A percentile compares a stretch with the other conserved stretches of the same genome.
Evolutionary conservation across 169 alveolate genomes (phyloP).

Genomic region (Cryptosporidium xiaoi): DNA sequence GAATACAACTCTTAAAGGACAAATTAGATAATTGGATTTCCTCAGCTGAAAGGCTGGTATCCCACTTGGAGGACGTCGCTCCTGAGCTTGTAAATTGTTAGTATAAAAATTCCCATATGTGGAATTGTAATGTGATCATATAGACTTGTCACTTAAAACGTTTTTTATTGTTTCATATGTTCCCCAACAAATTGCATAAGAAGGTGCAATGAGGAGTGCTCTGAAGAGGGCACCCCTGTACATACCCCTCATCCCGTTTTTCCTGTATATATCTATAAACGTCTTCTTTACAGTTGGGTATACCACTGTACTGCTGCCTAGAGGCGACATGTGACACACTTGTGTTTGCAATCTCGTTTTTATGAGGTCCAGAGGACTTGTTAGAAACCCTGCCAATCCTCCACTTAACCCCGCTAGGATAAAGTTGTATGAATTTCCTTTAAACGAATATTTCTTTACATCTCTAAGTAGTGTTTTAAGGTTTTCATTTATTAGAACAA

Average conservation of each 20-base stretch:
- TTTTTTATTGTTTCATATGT: constrained; percentile 92
- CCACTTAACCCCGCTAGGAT: constrained; percentile 95
- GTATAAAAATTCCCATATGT: neutral
- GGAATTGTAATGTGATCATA: neutral
- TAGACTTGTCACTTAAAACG: constrained; percentile 1
- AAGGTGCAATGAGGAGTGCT: constrained; percentile 89
- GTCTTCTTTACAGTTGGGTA: constrained; percentile 79
- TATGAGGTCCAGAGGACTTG: constrained; percentile 96
- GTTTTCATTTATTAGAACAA: constrained; percentile 92
- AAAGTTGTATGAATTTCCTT: constrained; percentile 80
- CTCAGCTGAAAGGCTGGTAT: constrained; percentile 35
- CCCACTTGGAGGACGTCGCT: constrained; percentile 57
- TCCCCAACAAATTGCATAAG: constrained; percentile 96
- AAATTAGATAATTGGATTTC: constrained; percentile 82
- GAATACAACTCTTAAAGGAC: constrained; percentile 77
- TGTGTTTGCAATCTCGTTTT: constrained; percentile 96
- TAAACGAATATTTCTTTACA: constrained; percentile 49
- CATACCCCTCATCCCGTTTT: constrained; percentile 90
- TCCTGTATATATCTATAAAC: constrained; percentile 77
- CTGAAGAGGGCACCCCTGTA: constrained; percentile 92
- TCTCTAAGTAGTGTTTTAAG: constrained; percentile 80
- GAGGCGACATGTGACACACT: constrained; percentile 76
- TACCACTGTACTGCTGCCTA: constrained; percentile 1
- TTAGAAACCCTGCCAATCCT: constrained; percentile 93
- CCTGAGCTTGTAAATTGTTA: constrained; percentile 59